Evolutionary conservation across 2,329 filamentous ascomycete species (phyloP).

Genomic region (Monosporascus sp.): DNA sequence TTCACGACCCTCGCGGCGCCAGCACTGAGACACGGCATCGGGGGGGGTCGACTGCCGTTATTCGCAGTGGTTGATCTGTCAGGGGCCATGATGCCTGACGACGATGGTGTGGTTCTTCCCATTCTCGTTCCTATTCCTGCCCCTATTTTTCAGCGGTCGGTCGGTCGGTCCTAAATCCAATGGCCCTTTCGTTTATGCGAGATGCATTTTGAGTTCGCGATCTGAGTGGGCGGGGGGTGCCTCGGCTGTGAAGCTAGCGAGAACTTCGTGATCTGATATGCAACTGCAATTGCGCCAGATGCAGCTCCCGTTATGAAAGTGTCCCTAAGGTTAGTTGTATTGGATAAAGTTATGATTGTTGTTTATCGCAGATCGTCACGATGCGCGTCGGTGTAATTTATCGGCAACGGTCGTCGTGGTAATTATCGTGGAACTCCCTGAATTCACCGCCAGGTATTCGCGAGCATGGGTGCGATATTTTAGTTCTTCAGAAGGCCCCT

Average conservation of each 20-base stretch:
- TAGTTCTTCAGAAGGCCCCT: background rate
- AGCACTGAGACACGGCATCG: slow-evolving; percentile 64
- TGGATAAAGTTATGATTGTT: too few species aligned
- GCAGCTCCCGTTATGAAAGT: too few species aligned
- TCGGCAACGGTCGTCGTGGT: too few species aligned
- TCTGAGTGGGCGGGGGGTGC: slow-evolving; percentile 12
- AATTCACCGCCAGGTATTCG: too few species aligned
- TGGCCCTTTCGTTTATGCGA: slow-evolving; percentile 15
- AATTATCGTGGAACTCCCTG: too few species aligned
- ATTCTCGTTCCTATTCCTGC: background rate
- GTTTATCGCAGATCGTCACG: too few species aligned
- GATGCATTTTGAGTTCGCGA: slow-evolving; percentile 36
- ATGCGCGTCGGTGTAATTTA: too few species aligned
- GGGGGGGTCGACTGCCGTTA: slow-evolving; percentile 43
- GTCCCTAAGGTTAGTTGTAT: too few species aligned
- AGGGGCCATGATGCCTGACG: slow-evolving; percentile 28
- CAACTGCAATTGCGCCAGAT: too few species aligned
- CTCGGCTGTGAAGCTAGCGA: background rate
- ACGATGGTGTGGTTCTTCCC: background rate
- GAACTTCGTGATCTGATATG: too few species aligned
- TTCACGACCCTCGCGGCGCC: slow-evolving; percentile 50
- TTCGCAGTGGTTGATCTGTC: slow-evolving; percentile 43
- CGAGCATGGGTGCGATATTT: too few species aligned
- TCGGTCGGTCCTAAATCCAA: background rate
- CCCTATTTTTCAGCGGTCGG: background rate